These are phyloP conservation scores for Aureobasidium leucospermi DNA, from an alignment of 2,329 filamentous ascomycete species.

Conservation along the genomic window DNA sequence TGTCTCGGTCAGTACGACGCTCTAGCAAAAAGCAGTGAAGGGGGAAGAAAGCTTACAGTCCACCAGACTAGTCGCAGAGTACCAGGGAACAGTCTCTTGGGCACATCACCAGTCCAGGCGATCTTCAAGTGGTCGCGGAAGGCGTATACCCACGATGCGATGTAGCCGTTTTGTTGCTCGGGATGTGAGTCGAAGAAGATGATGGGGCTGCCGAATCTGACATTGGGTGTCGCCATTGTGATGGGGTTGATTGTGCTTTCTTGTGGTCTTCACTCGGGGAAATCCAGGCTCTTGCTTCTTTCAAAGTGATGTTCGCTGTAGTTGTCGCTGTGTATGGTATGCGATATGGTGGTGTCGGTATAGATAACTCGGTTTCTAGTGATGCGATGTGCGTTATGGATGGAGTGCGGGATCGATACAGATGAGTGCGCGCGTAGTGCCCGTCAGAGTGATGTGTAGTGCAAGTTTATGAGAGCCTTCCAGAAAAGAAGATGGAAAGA, in stretches of 20 bases:
- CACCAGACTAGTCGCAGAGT: conserved; percentile 15
- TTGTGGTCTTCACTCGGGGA: not conserved
- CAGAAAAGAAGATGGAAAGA: conserved; percentile 2
- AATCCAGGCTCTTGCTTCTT: not conserved
- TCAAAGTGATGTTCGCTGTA: no score
- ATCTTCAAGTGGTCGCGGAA: conserved; percentile 15
- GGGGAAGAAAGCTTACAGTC: conserved; percentile 12
- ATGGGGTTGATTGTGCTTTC: not conserved
- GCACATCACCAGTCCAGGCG: conserved; percentile 16
- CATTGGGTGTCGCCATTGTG: conserved; percentile 5
- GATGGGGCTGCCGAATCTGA: conserved; percentile 14
- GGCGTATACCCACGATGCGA: conserved; percentile 8
- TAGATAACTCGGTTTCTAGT: not conserved
- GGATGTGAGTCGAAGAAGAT: conserved; percentile 19
- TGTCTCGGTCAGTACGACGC: not conserved
- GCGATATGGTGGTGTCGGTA: not conserved
- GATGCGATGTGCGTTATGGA: not conserved
- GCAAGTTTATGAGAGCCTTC: not conserved
- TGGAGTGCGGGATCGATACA: not conserved
- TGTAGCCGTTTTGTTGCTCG: conserved; percentile 14
- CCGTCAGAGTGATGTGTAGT: not conserved
- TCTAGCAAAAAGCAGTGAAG: not conserved
- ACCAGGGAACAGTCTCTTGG: conserved; percentile 13
- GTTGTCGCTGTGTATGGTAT: not conserved
- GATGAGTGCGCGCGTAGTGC: not conserved